Conservation (phyloP, 768 basidiomycete species). For the Phaffia australis region DNA sequence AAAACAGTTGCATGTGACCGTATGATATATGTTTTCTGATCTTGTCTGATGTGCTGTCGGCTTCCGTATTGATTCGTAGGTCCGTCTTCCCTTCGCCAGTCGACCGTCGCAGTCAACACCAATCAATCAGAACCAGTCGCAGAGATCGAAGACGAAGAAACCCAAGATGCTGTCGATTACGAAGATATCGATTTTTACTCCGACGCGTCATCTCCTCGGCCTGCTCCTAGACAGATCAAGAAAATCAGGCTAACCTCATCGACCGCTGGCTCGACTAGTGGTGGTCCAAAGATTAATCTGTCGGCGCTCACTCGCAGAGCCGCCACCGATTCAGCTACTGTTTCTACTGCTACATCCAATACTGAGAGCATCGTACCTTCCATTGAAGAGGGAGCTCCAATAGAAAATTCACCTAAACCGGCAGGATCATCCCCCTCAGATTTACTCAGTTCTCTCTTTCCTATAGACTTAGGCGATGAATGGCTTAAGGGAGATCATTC, state of each 20-base stretch:
- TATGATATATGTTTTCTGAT: background rate
- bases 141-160: slow-evolving; percentile 11
- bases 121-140: background rate
- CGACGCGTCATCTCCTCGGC: slow-evolving; percentile 17
- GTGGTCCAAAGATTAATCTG: slow-evolving; percentile 68
- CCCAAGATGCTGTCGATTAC: slow-evolving; percentile 10
- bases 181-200: slow-evolving; percentile 25
- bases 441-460: slow-evolving; percentile 19
- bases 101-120: slow-evolving; percentile 6
- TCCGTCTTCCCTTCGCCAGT: slow-evolving; percentile 23
- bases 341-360: background rate
- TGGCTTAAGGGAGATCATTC: slow-evolving; percentile 82
- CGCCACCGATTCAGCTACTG: slow-evolving; percentile 29
- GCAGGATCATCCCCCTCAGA: slow-evolving; percentile 10
- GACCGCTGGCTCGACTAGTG: background rate
- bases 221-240: slow-evolving; percentile 1
- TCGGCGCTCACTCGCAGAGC: slow-evolving; percentile 63
- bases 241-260: background rate
- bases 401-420: background rate
- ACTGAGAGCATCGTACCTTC: slow-evolving; percentile 2
- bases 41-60: background rate
- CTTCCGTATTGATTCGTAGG: background rate
- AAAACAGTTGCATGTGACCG: background rate
- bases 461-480: slow-evolving; percentile 43
- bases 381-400: slow-evolving; percentile 9